A percentile compares a stretch with the other conserved stretches of the same genome.
Evolutionary conservation across 106 monocot genomes (phyloP).

Genomic region (Narthecium ossifragum): DNA sequence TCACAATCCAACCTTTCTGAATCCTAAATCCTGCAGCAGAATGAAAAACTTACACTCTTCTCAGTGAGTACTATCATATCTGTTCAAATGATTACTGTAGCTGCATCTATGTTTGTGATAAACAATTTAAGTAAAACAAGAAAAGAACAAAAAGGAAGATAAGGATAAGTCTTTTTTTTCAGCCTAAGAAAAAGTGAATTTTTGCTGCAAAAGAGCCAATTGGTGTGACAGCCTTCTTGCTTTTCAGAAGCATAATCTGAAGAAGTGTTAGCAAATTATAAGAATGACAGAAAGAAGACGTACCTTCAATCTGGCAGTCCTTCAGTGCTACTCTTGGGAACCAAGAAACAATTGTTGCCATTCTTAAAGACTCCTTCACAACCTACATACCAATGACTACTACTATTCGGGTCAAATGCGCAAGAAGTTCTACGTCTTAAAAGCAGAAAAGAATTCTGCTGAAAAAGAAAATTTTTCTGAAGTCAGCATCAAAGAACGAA

Average conservation of each 20-base stretch:
- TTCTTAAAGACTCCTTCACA: constrained; percentile 76
- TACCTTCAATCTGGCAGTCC: constrained; percentile 72
- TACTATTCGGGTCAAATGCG: too few relatives aligned
- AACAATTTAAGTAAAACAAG: too few relatives aligned
- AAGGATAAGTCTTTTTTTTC: background rate
- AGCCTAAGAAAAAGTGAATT: background rate
- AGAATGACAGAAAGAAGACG: background rate
- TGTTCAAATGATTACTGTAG: background rate
- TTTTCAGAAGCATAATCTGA: too few relatives aligned
- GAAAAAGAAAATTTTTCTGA: too few relatives aligned
- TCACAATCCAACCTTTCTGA: constrained; percentile 73
- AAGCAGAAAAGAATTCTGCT: too few relatives aligned
- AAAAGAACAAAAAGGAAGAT: background rate
- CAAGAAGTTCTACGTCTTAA: too few relatives aligned
- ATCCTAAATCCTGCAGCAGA: constrained; percentile 50
- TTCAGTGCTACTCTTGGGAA: constrained; percentile 70
- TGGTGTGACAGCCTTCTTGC: too few relatives aligned
- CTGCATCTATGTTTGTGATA: too few relatives aligned
- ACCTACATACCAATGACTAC: constrained; percentile 27
- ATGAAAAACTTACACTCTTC: constrained; percentile 5
- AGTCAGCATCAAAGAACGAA: too few relatives aligned
- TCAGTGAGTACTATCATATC: too few relatives aligned
- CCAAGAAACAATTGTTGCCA: constrained; percentile 83
- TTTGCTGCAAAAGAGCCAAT: too few relatives aligned
- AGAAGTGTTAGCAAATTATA: background rate